Evolutionary conservation across 2,329 filamentous ascomycete genomes (phyloP).

Genomic region (Mariannaea sp.): DNA sequence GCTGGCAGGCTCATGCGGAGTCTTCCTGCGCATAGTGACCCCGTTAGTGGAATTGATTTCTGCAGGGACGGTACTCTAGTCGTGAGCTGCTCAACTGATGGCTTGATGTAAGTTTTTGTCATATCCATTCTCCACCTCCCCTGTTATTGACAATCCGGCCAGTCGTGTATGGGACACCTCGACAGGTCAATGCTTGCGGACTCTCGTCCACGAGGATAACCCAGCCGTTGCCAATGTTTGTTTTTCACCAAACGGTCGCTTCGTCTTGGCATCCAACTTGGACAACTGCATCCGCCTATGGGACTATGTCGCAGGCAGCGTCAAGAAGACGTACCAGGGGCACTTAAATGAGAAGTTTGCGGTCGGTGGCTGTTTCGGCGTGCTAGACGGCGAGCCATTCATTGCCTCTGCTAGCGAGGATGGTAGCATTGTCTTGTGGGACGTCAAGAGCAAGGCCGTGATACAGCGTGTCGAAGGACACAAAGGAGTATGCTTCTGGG

Average conservation of each 20-base stretch:
- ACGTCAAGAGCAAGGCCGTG: constrained; percentile 82
- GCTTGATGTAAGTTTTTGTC: constrained; percentile 69
- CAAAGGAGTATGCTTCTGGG: constrained; percentile 67
- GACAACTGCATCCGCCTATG: constrained; percentile 90
- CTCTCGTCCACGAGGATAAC: constrained; percentile 95
- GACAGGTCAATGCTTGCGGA: constrained; percentile 93
- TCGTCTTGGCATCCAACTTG: constrained; percentile 87
- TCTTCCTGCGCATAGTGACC: constrained; percentile 92
- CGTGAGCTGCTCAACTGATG: constrained; percentile 89
- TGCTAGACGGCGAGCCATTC: constrained; percentile 58
- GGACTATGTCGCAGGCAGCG: constrained; percentile 90
- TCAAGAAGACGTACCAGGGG: constrained; percentile 97
- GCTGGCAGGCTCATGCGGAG: constrained; percentile 87
- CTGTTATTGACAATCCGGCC: constrained; percentile 22
- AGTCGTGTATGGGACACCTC: constrained; percentile 93
- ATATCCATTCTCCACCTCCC: not conserved
- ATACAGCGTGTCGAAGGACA: constrained; percentile 67
- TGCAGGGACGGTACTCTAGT: constrained; percentile 90
- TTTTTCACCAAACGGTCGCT: constrained; percentile 93
- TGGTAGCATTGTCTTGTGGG: constrained; percentile 84
- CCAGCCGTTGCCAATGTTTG: constrained; percentile 85
- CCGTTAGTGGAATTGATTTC: constrained; percentile 92
- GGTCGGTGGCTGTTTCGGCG: constrained; percentile 82
- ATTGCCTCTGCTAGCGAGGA: constrained; percentile 87
- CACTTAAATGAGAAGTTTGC: constrained; percentile 85